phyloP scores from a whole-genome alignment of 306 rosid species.

The Senna tora region DNA sequence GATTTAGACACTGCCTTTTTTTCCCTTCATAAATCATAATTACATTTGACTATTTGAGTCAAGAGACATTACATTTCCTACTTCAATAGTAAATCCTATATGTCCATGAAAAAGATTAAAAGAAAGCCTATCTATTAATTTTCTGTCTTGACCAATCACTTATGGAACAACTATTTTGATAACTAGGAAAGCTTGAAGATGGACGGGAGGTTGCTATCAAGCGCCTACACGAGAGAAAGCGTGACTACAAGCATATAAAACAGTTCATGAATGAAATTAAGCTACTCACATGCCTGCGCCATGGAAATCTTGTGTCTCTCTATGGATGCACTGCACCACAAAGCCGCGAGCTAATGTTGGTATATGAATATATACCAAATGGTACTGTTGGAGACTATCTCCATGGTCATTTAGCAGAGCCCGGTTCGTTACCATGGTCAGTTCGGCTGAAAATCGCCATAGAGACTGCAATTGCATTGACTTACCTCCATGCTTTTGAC shows the following conservation, averaged over 20 bases:
- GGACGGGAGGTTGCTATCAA: conserved; percentile 56
- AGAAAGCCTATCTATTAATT: neutral
- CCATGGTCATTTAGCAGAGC: too few relatives aligned
- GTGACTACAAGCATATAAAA: conserved; percentile 40
- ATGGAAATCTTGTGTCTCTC: conserved; percentile 67
- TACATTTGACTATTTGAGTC: too few relatives aligned
- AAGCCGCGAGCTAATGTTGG: conserved; percentile 62
- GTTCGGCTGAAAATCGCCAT: too few relatives aligned
- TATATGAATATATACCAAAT: conserved; percentile 45
- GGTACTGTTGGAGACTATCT: too few relatives aligned
- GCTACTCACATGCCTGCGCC: conserved; percentile 63
- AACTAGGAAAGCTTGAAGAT: conserved; percentile 51
- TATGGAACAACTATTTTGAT: conserved; percentile 12
- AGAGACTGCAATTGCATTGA: too few relatives aligned
- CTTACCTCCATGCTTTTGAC: too few relatives aligned
- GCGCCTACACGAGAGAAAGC: conserved; percentile 62
- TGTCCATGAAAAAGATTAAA: neutral
- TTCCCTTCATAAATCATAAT: neutral
- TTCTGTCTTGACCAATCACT: conserved; percentile 7
- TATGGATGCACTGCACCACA: conserved; percentile 77
- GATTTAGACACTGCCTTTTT: neutral
- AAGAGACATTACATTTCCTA: too few relatives aligned
- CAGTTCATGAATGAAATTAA: conserved; percentile 52
- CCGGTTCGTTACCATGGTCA: too few relatives aligned
- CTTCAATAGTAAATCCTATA: too few relatives aligned